Evolutionary conservation across 2,329 filamentous ascomycete genomes (phyloP), one percentile per base, ranked within the genome.

Genomic region (Aureobasidium uvarum): DNA sequence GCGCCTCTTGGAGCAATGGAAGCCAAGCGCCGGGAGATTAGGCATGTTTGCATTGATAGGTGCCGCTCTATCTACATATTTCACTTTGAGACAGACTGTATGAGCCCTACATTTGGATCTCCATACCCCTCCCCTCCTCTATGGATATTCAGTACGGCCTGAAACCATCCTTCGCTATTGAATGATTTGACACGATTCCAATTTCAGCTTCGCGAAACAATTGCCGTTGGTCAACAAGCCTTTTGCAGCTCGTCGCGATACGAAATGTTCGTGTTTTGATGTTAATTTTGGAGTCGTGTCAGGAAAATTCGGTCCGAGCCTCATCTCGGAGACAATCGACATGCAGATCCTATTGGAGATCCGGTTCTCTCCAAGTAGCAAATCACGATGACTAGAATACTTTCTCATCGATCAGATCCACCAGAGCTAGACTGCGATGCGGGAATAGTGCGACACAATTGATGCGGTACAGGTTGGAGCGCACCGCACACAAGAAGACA

Each of bases 221-320:
- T 5, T 5, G 10, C 39, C 39, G 28, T 33, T 28, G 16, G 20
- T n/a, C 10, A 43, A 58, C 18, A 25, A 59, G 41, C 18, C 56
- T n/a, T 16, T n/a, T 14, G n/a, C 28, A 25, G 41, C 58, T 45
- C n/a, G 33, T 31, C 8, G 45, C 45, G 41, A 59, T 48, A 59
- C 58, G 58, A 62, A 48, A 51, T 50, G 33, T 51, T 41, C 59
- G 59, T 63, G 59, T 63, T 63, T 36, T 54, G 59, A 45, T 54
- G 59, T 63, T 63, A 54, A 51, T 62, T 62, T 62, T 36, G 43
- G 20, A 45, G 28, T 41, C 45, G 46, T 62, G 59, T 52, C 38
- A 51, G 36, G 18, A 50, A 54, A 52, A 41, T 20, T 63, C 59
- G 59, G 59, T 63, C 59, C 59, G 59, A 54, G 31, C 59, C 46